A percentile compares a stretch with the other conserved stretches of the same genome.
These are phyloP conservation scores for Metrosideros polymorpha DNA, from an alignment of 441 rosid species.

Conservation along the genomic window DNA sequence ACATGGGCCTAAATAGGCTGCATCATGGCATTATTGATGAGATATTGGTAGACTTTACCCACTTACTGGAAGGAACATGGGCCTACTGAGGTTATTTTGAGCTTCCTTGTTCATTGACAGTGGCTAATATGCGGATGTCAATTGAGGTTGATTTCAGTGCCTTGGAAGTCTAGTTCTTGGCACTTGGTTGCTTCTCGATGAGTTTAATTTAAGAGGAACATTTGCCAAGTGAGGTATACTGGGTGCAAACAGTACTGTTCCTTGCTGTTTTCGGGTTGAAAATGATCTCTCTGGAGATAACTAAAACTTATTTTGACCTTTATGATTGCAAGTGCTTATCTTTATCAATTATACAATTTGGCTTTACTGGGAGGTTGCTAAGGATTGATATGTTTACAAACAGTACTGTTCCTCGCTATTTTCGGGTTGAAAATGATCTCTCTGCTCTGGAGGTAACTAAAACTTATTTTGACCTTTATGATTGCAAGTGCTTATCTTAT, in stretches of 20 bases:
- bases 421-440: not conserved
- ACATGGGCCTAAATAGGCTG: not conserved
- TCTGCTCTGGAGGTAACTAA: not conserved
- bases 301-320: not conserved
- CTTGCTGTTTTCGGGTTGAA: not conserved
- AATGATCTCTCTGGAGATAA: not conserved
- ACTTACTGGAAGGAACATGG: not conserved
- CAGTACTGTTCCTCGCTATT: not conserved
- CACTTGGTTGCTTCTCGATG: not conserved
- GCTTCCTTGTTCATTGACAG: not conserved
- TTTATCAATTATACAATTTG: not conserved
- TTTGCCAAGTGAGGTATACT: not conserved
- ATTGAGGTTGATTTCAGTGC: not conserved
- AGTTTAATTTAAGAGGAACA: not conserved
- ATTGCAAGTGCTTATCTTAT: not conserved
- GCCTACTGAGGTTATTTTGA: not conserved
- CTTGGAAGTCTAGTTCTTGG: not conserved
- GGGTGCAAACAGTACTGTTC: not conserved
- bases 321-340: not conserved
- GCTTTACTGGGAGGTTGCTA: not conserved
- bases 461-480: not conserved
- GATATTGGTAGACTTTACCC: not conserved
- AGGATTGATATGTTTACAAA: not conserved
- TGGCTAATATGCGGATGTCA: not conserved
- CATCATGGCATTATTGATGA: not conserved